Conservation (phyloP, 2,329 filamentous ascomycete species). For the Sclerotinia minor region DNA sequence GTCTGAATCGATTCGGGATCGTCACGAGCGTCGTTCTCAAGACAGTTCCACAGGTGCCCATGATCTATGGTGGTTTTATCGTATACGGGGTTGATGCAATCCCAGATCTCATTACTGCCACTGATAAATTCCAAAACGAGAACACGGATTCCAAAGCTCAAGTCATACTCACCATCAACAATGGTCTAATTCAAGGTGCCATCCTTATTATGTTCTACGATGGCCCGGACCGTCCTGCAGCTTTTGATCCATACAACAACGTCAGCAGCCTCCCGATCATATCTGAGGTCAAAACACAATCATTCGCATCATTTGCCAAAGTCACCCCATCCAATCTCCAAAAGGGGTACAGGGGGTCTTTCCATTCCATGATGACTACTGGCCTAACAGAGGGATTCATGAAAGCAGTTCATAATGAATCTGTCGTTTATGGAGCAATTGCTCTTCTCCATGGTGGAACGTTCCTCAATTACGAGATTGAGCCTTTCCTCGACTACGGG, state of each 20-base stretch:
- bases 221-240: slow-evolving; percentile 35
- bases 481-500: slow-evolving; percentile 41
- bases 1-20: slow-evolving; percentile 35
- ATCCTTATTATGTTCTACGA: slow-evolving; percentile 40
- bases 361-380: slow-evolving; percentile 39
- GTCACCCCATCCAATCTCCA: slow-evolving; percentile 31
- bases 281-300: slow-evolving; percentile 1
- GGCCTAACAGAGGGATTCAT: slow-evolving; percentile 34
- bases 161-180: slow-evolving; percentile 39
- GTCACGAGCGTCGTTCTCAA: slow-evolving; percentile 40
- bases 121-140: slow-evolving; percentile 33
- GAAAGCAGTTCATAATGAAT: slow-evolving; percentile 32
- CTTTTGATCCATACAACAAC: slow-evolving; percentile 34
- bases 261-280: slow-evolving; percentile 26
- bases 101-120: slow-evolving; percentile 37
- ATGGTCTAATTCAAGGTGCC: slow-evolving; percentile 18
- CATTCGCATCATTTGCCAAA: slow-evolving; percentile 27
- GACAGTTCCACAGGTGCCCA: slow-evolving; percentile 41
- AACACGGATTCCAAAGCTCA: slow-evolving; percentile 39
- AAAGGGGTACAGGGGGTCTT: slow-evolving; percentile 36
- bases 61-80: slow-evolving; percentile 34
- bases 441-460: slow-evolving; percentile 30
- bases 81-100: slow-evolving; percentile 36
- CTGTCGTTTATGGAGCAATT: slow-evolving; percentile 29
- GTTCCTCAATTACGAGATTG: slow-evolving; percentile 38